Percentiles rank a stretch among this genome's conserved stretches.
Evolutionary conservation across 345 rosid species (phyloP).

Genomic region (Brassica rapa): DNA sequence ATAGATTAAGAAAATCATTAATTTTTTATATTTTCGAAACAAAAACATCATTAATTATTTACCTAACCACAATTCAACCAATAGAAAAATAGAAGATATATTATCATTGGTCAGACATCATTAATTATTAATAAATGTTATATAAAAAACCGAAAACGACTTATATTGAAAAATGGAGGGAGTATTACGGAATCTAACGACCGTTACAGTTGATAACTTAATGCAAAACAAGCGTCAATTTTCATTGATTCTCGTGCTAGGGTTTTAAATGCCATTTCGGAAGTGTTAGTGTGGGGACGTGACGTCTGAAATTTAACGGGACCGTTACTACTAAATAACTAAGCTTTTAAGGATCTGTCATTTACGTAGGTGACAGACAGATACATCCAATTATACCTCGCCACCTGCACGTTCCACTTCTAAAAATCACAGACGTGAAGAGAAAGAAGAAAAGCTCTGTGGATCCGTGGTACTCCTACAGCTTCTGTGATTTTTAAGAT

Average conservation of each 20-base stretch:
- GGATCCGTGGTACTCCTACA: conserved; percentile 42
- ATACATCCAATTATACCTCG: not conserved
- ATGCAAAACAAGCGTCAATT: conserved; percentile 7
- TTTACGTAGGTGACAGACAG: conserved; percentile 33
- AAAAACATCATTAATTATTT: no score
- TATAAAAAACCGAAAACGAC: no score
- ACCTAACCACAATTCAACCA: no score
- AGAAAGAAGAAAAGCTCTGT: conserved; percentile 26
- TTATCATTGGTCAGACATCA: no score
- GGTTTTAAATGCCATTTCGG: conserved; percentile 8
- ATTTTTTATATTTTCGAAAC: no score
- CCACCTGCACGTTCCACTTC: conserved; percentile 27
- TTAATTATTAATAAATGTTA: no score
- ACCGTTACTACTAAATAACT: conserved; percentile 12
- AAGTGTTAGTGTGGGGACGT: conserved; percentile 16
- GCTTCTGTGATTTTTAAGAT: conserved; percentile 20
- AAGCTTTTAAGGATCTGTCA: conserved; percentile 39
- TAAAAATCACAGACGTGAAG: conserved; percentile 36
- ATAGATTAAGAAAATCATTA: no score
- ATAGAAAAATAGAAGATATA: no score
- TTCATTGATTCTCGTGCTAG: conserved; percentile 10
- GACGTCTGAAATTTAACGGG: conserved; percentile 14
- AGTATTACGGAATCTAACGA: not conserved
- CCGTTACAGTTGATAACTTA: conserved; percentile 7
- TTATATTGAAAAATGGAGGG: no score